These are phyloP conservation scores for Aspergillus ustus DNA, from an alignment of 2,329 filamentous ascomycete genomes.

Conservation along the genomic window DNA sequence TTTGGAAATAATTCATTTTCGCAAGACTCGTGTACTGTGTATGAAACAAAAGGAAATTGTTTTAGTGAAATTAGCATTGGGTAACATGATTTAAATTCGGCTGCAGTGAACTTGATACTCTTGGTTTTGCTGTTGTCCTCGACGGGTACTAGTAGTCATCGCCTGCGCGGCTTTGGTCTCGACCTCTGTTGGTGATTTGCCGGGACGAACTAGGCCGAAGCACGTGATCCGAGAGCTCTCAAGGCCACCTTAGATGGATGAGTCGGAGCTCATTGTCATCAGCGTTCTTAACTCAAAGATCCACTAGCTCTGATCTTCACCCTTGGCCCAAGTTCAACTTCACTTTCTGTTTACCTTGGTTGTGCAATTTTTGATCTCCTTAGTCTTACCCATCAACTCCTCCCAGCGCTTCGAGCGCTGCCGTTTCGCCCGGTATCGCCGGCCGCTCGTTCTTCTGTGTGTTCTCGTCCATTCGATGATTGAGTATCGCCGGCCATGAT, in stretches of 20 bases:
- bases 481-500: slow-evolving; percentile 41
- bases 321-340: not conserved
- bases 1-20: no score
- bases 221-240: slow-evolving; percentile 39
- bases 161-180: not conserved
- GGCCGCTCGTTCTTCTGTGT: slow-evolving; percentile 5
- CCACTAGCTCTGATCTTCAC: not conserved
- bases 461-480: slow-evolving; percentile 34
- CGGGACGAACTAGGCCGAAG: slow-evolving; percentile 23
- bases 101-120: not conserved
- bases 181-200: slow-evolving; percentile 11
- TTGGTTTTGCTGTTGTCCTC: not conserved
- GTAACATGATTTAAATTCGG: not conserved
- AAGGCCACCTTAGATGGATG: slow-evolving; percentile 33
- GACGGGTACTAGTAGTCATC: no score
- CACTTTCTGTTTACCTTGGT: not conserved
- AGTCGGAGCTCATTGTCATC: not conserved
- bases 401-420: not conserved
- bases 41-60: no score
- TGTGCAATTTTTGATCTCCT: not conserved
- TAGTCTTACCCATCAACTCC: no score
- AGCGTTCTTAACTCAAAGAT: not conserved
- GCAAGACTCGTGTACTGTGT: no score
- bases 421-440: not conserved
- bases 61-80: no score